Base-by-base conservation (phyloP, 371 early-diverging fungal species). In the Encephalitozoon romaleae region DNA sequence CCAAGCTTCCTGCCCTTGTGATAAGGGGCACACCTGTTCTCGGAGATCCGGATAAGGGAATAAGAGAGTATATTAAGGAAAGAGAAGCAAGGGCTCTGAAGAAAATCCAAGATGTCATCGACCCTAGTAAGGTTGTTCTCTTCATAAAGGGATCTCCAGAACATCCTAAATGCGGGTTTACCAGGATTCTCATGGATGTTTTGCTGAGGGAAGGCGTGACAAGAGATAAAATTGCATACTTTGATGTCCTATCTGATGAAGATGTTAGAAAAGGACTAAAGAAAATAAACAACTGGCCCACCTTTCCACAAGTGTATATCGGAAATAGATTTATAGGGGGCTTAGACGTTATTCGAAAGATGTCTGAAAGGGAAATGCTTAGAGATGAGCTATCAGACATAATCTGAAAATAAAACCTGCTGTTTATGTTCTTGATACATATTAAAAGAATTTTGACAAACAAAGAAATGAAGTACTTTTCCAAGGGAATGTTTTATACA, bases 241-340 rank as follows among this genome's bases (percentile, higher is more conserved):
- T 87, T 84, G 90, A 95, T 85, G 91, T 95, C 79, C 83, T 94
- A 63, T 88, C 88, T 23, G 91, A 93, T 84, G 91, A 93, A 34
- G 89, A 90, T 53, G 54, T 82, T 28, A 49, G 85, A 30, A 72
- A 80, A 83, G 88, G 80, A 0, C 81, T 94, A 74, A 94, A 94
- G 84, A 81, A 87, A 68, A 90, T 87, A 72, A 88, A 90, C 42
- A 85, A 87, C 55, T 95, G 96, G 98, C 94, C 94, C 9, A 98
- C 96, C 15, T 92, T 94, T 84, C 98, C 98, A 39, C 96, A 96
- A 86, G 89, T 96, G 6, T 98, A 91, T 80, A 87, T 95, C 81
- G 90, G 93, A 83, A 93, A 94, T 70, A 91, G 93, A 84, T 94
- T 98, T 83, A 87, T 95, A 67, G 96, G 96, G 45, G 98, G 98